phyloP scores from a whole-genome alignment of 75 land plant species.

The Pinus taeda region DNA sequence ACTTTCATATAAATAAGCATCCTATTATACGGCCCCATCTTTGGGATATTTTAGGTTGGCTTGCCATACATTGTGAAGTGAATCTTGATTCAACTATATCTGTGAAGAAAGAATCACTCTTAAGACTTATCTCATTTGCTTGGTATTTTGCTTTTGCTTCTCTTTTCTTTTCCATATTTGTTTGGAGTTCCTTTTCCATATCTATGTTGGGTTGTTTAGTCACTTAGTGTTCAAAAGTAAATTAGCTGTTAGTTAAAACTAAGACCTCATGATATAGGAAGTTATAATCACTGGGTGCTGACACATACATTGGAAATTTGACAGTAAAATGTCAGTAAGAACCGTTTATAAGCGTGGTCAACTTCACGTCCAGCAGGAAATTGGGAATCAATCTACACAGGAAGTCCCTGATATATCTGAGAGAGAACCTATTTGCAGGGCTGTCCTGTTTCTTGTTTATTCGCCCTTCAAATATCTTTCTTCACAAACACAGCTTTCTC shows the following conservation, averaged over 20 bases:
- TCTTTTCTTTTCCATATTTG: too few species aligned
- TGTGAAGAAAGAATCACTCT: slow-evolving; percentile 17
- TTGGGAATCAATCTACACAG: slow-evolving; percentile 9
- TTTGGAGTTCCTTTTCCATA: too few species aligned
- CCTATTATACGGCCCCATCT: slow-evolving; percentile 29
- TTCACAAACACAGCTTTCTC: slow-evolving; percentile 16
- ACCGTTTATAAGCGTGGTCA: not conserved
- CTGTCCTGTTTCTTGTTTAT: slow-evolving; percentile 50
- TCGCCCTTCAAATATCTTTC: slow-evolving; percentile 68
- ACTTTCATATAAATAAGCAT: slow-evolving; percentile 15
- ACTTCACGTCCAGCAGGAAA: not conserved
- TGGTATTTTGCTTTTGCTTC: slow-evolving; percentile 34
- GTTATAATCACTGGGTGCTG: too few species aligned
- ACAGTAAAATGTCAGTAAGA: too few species aligned
- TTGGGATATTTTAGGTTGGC: slow-evolving; percentile 73
- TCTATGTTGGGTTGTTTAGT: too few species aligned
- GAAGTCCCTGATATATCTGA: slow-evolving; percentile 5
- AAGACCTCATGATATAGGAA: too few species aligned
- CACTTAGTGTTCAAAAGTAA: too few species aligned
- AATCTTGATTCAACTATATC: slow-evolving; percentile 6
- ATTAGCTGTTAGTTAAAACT: too few species aligned
- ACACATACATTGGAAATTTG: too few species aligned
- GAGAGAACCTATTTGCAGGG: slow-evolving; percentile 32
- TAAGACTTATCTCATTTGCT: slow-evolving; percentile 48
- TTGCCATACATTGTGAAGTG: slow-evolving; percentile 39